Evolutionary conservation across 2,329 filamentous ascomycete species (phyloP), one percentile per base, ranked within the genome.

Genomic region (Calonectria ilicicola): DNA sequence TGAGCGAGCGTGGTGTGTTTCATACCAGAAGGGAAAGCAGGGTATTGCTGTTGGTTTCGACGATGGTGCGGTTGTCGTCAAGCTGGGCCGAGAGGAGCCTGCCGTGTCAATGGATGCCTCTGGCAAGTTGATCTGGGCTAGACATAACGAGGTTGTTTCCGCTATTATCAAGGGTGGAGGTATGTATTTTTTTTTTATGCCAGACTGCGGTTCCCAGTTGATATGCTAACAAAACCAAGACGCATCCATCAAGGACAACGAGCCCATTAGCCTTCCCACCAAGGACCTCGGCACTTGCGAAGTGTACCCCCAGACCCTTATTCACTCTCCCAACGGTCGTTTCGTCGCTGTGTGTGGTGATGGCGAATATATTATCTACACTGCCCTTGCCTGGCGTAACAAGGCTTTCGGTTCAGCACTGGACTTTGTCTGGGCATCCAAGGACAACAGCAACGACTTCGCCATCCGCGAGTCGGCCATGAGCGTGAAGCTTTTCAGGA

Each of bases 331-430:
- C 42, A 99, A 99, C 79, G 95, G 95, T 65, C 92, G 95, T 73
- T 97, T 97, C 78, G 94, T 97, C 62, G 84, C 88, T 21, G 88
- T 89, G 60, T 98, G 96, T 77, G 97, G 97, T 77, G 97, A 99
- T 82, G 97, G 97, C 74, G 97, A 99, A 85, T 99, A 98, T 86
- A 98, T 98, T 83, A 98, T 98, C 80, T 98, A 98, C 87, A 98
- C 97, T 32, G 96, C 97, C 69, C 90, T 98, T 71, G 96, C 96
- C 3, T 98, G 97, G 91, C 93, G 97, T 82, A 98, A 99, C 86
- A 98, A 98, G 87, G 95, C 95, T 4, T 99, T 99, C 81, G 97
- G 97, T 26, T 96, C 95, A 47, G 97, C 96, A 8, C 87, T 98
- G 65, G 97, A 99, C 85, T 99, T 99, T 83, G 96, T 94, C 14